Conservation (phyloP, 2,329 filamentous ascomycete genomes). For the Penicillium aurantiogriseum region DNA sequence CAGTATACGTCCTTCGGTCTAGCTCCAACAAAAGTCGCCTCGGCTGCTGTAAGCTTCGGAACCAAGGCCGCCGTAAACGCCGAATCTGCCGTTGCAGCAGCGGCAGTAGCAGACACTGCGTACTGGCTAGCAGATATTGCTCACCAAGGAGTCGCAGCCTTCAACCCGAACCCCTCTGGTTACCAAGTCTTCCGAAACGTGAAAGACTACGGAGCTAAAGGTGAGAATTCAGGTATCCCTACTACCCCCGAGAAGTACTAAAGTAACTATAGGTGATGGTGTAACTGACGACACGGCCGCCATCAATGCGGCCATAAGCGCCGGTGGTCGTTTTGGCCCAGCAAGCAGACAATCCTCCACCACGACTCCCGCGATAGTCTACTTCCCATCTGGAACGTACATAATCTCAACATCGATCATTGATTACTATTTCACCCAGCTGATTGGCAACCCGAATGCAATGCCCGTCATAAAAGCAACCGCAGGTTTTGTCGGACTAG, state of each 20-base stretch:
- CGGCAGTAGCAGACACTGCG: conserved; percentile 16
- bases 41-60: background rate
- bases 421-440: conserved; percentile 63
- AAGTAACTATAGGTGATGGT: conserved; percentile 42
- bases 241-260: conserved; percentile 41
- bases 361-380: conserved; percentile 55
- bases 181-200: conserved; percentile 33
- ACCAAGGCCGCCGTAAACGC: background rate
- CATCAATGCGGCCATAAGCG: conserved; percentile 51
- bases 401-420: conserved; percentile 57
- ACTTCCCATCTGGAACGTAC: conserved; percentile 60
- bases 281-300: conserved; percentile 57
- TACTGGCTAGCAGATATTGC: conserved; percentile 37
- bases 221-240: conserved; percentile 15
- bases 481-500: conserved; percentile 54
- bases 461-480: conserved; percentile 56
- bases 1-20: conserved; percentile 17
- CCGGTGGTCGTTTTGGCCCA: conserved; percentile 47
- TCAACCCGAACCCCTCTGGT: conserved; percentile 25
- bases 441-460: conserved; percentile 60
- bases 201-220: conserved; percentile 34
- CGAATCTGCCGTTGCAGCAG: background rate
- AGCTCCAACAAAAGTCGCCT: conserved; percentile 11
- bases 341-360: conserved; percentile 45
- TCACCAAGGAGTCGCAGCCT: conserved; percentile 33